A percentile compares a stretch with the other conserved stretches of the same genome.
phyloP scores from a whole-genome alignment of 1,284 basidiomycete genomes.

The Ganoderma meredithae region DNA sequence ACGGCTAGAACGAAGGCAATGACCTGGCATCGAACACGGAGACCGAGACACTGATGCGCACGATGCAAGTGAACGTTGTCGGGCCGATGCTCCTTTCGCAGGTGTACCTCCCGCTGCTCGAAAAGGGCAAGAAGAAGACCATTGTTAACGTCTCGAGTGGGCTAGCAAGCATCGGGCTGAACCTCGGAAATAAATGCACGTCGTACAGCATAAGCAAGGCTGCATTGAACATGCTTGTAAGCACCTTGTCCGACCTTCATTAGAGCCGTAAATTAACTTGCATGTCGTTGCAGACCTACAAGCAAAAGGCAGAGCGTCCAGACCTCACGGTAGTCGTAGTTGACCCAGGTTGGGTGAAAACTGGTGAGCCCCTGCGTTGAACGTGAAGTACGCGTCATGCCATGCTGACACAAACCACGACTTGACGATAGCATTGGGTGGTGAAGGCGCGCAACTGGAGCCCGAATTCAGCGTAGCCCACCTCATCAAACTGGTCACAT shows the following conservation, averaged over 20 bases:
- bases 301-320: conserved; percentile 40
- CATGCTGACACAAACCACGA: background rate
- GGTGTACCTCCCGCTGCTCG: conserved; percentile 42
- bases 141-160: conserved; percentile 46
- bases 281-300: conserved; percentile 38
- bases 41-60: conserved; percentile 30
- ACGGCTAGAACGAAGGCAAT: background rate
- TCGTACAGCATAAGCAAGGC: conserved; percentile 43
- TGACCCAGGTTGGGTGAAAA: conserved; percentile 45
- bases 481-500: conserved; percentile 38
- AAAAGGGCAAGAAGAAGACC: conserved; percentile 43
- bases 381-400: background rate
- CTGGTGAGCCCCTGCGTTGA: conserved; percentile 30
- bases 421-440: conserved; percentile 40
- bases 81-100: conserved; percentile 45
- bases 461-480: conserved; percentile 38
- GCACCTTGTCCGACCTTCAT: background rate
- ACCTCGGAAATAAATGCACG: conserved; percentile 35
- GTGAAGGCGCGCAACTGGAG: conserved; percentile 41
- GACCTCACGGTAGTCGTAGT: conserved; percentile 37
- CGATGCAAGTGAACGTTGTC: conserved; percentile 43
- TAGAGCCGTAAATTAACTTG: background rate
- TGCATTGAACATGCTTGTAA: conserved; percentile 42
- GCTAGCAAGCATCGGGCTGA: conserved; percentile 41
- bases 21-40: conserved; percentile 1